Conservation (phyloP, 441 rosid genomes). For the Populus trichocarpa region DNA sequence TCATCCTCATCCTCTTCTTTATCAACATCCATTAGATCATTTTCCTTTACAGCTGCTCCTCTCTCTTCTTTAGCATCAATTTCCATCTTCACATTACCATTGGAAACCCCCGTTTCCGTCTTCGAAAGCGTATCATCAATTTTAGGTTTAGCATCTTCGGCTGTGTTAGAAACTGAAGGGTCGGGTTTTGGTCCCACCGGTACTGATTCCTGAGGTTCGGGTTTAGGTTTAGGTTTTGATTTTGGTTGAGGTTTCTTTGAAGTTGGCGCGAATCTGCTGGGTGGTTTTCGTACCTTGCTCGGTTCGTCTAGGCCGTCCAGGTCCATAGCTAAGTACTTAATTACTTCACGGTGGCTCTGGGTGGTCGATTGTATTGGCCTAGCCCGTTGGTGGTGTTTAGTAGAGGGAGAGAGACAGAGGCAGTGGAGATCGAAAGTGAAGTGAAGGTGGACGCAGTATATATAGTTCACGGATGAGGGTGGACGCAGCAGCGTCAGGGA, state of each 20-base stretch:
- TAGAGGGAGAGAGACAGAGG: no score
- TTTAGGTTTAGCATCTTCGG: constrained; percentile 24
- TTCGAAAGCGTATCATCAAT: constrained; percentile 18
- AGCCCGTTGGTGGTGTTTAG: neutral
- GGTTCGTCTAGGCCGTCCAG: constrained; percentile 37
- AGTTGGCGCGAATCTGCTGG: constrained; percentile 54
- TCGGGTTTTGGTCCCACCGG: constrained; percentile 24
- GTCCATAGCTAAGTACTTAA: constrained; percentile 41
- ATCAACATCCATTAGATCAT: constrained; percentile 42
- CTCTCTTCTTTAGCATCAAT: constrained; percentile 35
- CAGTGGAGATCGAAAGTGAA: neutral
- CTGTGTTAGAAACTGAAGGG: constrained; percentile 17
- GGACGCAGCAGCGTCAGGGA: neutral
- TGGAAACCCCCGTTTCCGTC: constrained; percentile 28
- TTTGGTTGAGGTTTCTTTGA: constrained; percentile 15
- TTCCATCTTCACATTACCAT: constrained; percentile 55
- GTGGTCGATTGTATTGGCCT: neutral
- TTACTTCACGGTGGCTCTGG: neutral
- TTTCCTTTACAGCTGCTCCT: constrained; percentile 18
- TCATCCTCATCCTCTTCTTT: constrained; percentile 43
- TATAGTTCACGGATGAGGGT: neutral
- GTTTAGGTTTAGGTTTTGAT: constrained; percentile 30
- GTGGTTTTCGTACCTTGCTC: constrained; percentile 37
- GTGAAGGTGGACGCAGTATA: neutral
- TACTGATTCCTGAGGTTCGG: constrained; percentile 17